Percentiles rank a stretch among this genome's conserved stretches.
These are phyloP conservation scores for Suaeda aralocaspica DNA, from an alignment of 148 eudicot genomes.

Conservation along the genomic window DNA sequence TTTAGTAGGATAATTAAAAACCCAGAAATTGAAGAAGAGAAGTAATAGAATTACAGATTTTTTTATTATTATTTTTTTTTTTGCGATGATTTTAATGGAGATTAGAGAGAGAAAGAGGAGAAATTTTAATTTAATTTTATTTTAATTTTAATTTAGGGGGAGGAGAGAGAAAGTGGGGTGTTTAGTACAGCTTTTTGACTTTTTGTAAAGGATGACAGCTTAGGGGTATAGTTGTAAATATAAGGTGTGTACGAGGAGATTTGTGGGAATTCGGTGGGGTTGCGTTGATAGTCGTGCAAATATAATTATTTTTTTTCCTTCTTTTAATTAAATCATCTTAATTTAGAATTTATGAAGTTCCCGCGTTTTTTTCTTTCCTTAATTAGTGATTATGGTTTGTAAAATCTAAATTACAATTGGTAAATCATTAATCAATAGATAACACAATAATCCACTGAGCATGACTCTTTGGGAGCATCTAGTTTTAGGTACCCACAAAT, in stretches of 20 bases:
- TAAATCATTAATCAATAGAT: too few relatives aligned
- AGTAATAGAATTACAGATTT: too few relatives aligned
- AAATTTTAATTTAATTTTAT: too few relatives aligned
- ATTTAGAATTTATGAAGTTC: not conserved
- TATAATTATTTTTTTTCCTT: not conserved
- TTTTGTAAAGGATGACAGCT: conserved; percentile 17
- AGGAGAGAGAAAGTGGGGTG: conserved; percentile 18
- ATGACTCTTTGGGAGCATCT: too few relatives aligned
- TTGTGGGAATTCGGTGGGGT: not conserved
- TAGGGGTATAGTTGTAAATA: conserved; percentile 21
- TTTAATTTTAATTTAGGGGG: too few relatives aligned
- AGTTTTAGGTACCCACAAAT: too few relatives aligned
- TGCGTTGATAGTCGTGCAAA: conserved; percentile 12
- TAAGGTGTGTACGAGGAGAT: conserved; percentile 7
- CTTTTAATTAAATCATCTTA: not conserved
- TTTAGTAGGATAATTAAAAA: not conserved
- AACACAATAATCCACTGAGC: too few relatives aligned
- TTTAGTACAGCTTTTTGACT: conserved; percentile 22
- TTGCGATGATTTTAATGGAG: conserved; percentile 27
- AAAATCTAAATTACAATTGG: too few relatives aligned
- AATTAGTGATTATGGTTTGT: too few relatives aligned
- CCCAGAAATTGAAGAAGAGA: conserved; percentile 16
- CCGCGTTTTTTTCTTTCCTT: not conserved
- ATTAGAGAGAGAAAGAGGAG: not conserved
- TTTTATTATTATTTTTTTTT: too few relatives aligned